Conservation (phyloP, 2,329 filamentous ascomycete species). For the Diplodia seriata region DNA sequence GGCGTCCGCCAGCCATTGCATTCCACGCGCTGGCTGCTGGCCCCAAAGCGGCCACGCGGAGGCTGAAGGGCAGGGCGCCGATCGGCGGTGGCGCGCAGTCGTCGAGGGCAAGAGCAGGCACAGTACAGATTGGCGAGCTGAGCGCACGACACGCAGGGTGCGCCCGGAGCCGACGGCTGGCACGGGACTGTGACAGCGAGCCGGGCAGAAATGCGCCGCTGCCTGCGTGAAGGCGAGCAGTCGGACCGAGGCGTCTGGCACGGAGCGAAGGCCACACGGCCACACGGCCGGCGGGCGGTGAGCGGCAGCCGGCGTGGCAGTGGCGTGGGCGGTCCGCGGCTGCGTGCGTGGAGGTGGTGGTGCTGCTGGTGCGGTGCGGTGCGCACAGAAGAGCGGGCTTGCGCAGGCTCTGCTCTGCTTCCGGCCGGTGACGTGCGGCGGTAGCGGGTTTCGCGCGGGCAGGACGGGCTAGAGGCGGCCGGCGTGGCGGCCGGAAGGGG, state of each 20-base stretch:
- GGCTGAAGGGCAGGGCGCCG: slow-evolving; percentile 67
- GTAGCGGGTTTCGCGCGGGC: slow-evolving; percentile 5
- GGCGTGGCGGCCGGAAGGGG: slow-evolving; percentile 26
- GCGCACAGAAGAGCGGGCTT: slow-evolving; percentile 12
- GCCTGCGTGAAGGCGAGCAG: slow-evolving; percentile 58
- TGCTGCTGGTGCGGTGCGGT: background rate
- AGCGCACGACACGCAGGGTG: slow-evolving; percentile 55
- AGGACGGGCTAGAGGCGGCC: slow-evolving; percentile 8
- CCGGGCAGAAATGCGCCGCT: slow-evolving; percentile 57
- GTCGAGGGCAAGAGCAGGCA: slow-evolving; percentile 80
- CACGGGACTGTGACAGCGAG: slow-evolving; percentile 66
- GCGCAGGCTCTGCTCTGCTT: background rate
- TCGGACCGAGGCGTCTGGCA: slow-evolving; percentile 11
- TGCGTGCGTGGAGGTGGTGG: background rate
- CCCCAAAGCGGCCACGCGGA: slow-evolving; percentile 74
- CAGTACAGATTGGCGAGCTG: slow-evolving; percentile 82
- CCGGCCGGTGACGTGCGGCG: slow-evolving; percentile 15
- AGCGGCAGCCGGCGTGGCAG: slow-evolving; percentile 22
- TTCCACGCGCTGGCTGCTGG: slow-evolving; percentile 62
- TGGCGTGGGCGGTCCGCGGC: background rate
- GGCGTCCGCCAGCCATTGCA: slow-evolving; percentile 70
- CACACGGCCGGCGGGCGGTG: slow-evolving; percentile 13
- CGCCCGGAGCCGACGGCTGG: slow-evolving; percentile 36
- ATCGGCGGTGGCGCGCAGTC: slow-evolving; percentile 75
- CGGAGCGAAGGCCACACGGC: slow-evolving; percentile 8